These are phyloP conservation scores for Vigna nakashimae DNA, from an alignment of 306 rosid species.

Conservation along the genomic window DNA sequence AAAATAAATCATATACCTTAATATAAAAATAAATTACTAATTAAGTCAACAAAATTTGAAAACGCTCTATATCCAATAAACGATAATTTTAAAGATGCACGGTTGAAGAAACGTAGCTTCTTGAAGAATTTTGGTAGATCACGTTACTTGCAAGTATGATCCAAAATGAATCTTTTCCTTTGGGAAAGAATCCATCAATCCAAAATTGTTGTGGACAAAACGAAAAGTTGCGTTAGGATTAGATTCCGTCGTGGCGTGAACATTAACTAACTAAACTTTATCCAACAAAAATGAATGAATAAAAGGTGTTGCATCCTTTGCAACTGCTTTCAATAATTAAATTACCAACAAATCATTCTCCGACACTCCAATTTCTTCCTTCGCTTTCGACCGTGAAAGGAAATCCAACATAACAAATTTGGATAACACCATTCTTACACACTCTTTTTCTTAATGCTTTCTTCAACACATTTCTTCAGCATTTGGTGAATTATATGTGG, in stretches of 20 bases:
- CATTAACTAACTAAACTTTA: constrained; percentile 2
- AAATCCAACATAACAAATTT: neutral
- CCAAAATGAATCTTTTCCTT: constrained; percentile 22
- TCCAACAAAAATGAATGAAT: neutral
- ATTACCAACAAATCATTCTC: constrained; percentile 8
- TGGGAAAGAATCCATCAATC: neutral
- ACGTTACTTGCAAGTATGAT: constrained; percentile 26
- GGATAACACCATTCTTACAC: neutral
- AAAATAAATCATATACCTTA: too few species aligned
- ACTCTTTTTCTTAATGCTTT: neutral
- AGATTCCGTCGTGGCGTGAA: constrained; percentile 27
- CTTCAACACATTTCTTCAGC: neutral
- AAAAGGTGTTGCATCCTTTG: neutral
- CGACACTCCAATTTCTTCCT: neutral
- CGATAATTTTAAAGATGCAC: neutral
- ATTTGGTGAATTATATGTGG: neutral
- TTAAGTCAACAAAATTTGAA: too few species aligned
- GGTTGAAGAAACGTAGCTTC: neutral
- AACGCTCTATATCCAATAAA: too few species aligned
- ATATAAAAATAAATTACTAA: too few species aligned
- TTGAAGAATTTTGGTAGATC: constrained; percentile 14
- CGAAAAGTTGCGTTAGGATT: constrained; percentile 19
- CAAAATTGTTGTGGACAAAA: constrained; percentile 18
- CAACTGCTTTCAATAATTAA: neutral
- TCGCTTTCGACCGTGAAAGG: neutral